Evolutionary conservation across 768 basidiomycete species (phyloP).

Genomic region (Macrolepiota dolichaula): DNA sequence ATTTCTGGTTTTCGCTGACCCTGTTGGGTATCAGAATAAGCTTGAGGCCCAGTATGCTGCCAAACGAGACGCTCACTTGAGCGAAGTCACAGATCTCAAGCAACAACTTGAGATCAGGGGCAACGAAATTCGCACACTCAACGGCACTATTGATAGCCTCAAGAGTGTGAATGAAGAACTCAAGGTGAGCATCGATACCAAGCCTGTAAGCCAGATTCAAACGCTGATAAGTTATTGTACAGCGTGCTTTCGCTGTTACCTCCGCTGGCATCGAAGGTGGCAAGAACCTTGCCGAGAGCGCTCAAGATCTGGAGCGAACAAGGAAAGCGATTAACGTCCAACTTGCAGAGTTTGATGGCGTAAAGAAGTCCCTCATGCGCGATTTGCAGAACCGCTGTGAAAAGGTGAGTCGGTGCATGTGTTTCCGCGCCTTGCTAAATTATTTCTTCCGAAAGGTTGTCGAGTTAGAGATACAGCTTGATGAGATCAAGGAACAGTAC

Average conservation of each 20-base stretch:
- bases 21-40: conserved; percentile 59
- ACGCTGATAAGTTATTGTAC: conserved; percentile 7
- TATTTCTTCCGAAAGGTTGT: conserved; percentile 67
- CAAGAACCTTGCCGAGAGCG: conserved; percentile 94
- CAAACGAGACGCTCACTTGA: conserved; percentile 84
- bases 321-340: conserved; percentile 98
- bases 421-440: not conserved
- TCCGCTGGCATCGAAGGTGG: conserved; percentile 97
- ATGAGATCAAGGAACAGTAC: conserved; percentile 98
- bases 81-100: conserved; percentile 82
- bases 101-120: conserved; percentile 84
- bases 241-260: conserved; percentile 97
- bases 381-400: conserved; percentile 99
- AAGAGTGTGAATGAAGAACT: conserved; percentile 98
- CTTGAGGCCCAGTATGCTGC: conserved; percentile 91
- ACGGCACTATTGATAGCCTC: conserved; percentile 85
- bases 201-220: not conserved
- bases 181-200: conserved; percentile 56
- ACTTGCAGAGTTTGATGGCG: conserved; percentile 95
- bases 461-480: conserved; percentile 96
- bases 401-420: conserved; percentile 59
- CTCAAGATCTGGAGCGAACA: conserved; percentile 94
- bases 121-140: conserved; percentile 81
- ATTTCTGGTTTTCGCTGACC: conserved; percentile 6
- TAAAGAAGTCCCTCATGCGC: conserved; percentile 98